Percentiles rank a stretch among this genome's conserved stretches.
phyloP scores from a whole-genome alignment of 148 eudicot species.

The Amaranthus hypochondriacus region DNA sequence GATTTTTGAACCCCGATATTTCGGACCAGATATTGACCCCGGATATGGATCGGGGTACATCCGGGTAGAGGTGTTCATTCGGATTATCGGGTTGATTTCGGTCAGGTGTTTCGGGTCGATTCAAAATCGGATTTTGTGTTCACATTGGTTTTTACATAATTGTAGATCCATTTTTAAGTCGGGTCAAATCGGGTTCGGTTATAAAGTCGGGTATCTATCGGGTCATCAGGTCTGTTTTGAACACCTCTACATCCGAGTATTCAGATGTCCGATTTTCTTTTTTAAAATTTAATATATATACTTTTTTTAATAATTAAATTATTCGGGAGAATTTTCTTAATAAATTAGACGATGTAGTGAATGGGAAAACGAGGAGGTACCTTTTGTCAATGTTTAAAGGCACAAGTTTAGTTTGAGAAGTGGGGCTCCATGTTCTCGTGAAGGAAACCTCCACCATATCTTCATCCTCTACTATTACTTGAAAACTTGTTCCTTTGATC shows the following conservation, averaged over 20 bases:
- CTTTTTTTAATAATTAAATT: not conserved
- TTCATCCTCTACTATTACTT: conserved; percentile 52
- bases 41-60: not conserved
- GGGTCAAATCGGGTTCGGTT: no score
- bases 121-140: no score
- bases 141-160: no score
- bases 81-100: no score
- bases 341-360: not conserved
- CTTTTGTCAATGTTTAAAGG: conserved; percentile 88
- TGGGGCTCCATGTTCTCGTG: conserved; percentile 71
- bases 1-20: no score
- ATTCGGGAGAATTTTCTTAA: not conserved
- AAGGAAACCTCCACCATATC: conserved; percentile 84
- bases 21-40: no score
- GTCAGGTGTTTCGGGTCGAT: no score
- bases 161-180: no score
- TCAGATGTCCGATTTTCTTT: no score
- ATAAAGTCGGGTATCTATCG: no score
- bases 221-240: not conserved
- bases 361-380: conserved; percentile 20
- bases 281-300: not conserved
- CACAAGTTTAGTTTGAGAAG: conserved; percentile 47
- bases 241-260: not conserved
- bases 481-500: conserved; percentile 55
- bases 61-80: no score